Conservation (phyloP, 257 asterid species). For the Echium plantagineum region DNA sequence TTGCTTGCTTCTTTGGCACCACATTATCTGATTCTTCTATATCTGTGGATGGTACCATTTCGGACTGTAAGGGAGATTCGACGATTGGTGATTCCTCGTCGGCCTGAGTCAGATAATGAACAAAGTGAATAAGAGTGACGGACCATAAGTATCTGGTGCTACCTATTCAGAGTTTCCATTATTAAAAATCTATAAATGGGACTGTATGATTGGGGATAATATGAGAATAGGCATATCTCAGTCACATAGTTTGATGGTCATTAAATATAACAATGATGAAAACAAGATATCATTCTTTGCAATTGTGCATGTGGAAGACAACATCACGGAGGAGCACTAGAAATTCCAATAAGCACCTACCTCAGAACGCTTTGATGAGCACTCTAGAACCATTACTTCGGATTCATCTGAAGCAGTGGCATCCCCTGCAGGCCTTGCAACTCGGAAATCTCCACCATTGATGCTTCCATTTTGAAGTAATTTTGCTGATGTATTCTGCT, state of each 20-base stretch:
- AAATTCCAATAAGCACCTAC: background rate
- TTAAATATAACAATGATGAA: background rate
- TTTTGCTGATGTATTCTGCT: conserved; percentile 16
- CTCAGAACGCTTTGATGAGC: background rate
- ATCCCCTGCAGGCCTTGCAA: conserved; percentile 15
- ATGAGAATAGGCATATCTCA: no score
- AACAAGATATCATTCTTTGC: background rate
- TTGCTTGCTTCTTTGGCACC: conserved; percentile 16
- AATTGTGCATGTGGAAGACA: background rate
- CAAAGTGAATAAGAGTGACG: no score
- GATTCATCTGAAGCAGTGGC: conserved; percentile 13
- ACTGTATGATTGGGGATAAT: no score
- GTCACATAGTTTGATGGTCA: no score
- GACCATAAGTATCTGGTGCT: no score
- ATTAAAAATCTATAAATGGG: no score
- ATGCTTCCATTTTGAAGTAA: conserved; percentile 11
- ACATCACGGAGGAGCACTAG: background rate
- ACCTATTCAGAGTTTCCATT: no score
- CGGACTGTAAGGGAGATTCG: conserved; percentile 16
- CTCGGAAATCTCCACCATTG: conserved; percentile 13
- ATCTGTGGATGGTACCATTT: conserved; percentile 12
- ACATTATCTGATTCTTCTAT: conserved; percentile 11
- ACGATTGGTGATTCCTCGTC: conserved; percentile 26
- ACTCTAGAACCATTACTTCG: background rate
- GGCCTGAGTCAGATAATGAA: conserved; percentile 14